These are phyloP conservation scores for Dendrobium nobile DNA, from an alignment of 106 monocot genomes.

Conservation along the genomic window DNA sequence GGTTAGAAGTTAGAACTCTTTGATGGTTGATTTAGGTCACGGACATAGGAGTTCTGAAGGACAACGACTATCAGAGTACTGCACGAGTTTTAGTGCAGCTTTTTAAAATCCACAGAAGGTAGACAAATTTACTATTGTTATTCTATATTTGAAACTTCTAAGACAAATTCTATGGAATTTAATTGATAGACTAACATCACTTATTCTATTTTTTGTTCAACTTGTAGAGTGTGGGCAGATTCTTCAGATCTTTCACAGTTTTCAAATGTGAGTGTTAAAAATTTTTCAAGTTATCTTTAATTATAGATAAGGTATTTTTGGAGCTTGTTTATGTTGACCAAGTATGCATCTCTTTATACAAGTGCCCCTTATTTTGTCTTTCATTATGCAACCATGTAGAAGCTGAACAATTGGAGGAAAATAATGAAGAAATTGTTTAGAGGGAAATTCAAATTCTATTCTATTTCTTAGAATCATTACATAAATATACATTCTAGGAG, in stretches of 20 bases:
- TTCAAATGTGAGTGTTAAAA: constrained; percentile 37
- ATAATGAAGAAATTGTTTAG: too few relatives aligned
- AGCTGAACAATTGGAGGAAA: not conserved
- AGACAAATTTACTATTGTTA: constrained; percentile 1
- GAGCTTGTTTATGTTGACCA: not conserved
- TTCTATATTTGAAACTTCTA: not conserved
- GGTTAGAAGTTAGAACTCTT: not conserved
- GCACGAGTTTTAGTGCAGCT: constrained; percentile 24
- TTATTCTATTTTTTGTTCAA: constrained; percentile 7
- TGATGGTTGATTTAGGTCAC: constrained; percentile 28
- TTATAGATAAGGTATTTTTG: not conserved
- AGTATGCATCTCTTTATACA: not conserved
- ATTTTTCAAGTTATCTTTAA: not conserved
- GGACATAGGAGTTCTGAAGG: constrained; percentile 16
- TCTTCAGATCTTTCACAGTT: constrained; percentile 37
- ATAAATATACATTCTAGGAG: too few relatives aligned
- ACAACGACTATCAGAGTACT: constrained; percentile 5
- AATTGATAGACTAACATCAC: not conserved
- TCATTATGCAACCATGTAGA: not conserved
- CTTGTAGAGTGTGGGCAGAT: constrained; percentile 47
- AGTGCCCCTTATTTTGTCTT: not conserved
- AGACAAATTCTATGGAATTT: not conserved
- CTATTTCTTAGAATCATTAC: too few relatives aligned
- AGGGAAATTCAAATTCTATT: too few relatives aligned
- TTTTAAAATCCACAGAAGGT: constrained; percentile 20